Evolutionary conservation across 2,329 filamentous ascomycete genomes (phyloP).

Genomic region (Rachicladosporium sp.): DNA sequence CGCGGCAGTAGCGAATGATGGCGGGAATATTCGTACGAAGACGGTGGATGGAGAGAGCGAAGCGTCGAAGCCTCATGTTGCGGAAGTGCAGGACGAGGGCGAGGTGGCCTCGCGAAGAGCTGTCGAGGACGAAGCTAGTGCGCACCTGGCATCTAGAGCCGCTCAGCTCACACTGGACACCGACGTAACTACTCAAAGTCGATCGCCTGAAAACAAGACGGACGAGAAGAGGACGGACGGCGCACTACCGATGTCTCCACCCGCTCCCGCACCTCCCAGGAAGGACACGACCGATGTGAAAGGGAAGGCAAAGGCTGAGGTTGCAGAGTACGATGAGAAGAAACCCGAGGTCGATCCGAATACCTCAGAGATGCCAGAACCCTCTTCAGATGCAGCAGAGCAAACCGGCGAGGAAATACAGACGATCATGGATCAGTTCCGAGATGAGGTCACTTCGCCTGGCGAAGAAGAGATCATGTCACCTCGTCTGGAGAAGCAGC

Average conservation of each 20-base stretch:
- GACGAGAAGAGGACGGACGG: constrained; percentile 8
- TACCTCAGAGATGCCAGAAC: constrained; percentile 36
- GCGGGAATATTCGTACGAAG: too few species aligned
- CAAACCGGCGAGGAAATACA: constrained; percentile 64
- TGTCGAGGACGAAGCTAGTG: constrained; percentile 19
- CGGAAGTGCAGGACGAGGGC: too few species aligned
- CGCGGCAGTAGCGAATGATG: too few species aligned
- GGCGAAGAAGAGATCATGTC: constrained; percentile 77
- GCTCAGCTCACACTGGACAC: constrained; percentile 14
- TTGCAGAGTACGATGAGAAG: constrained; percentile 20
- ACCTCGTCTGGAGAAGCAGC: constrained; percentile 69
- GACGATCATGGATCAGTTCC: constrained; percentile 95
- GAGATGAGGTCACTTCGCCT: constrained; percentile 53
- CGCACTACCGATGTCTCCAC: constrained; percentile 17
- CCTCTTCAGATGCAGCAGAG: constrained; percentile 24
- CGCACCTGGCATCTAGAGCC: constrained; percentile 19
- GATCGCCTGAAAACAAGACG: not conserved
- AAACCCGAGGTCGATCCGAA: constrained; percentile 6
- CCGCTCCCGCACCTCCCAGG: constrained; percentile 20
- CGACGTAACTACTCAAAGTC: constrained; percentile 3
- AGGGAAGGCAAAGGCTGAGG: constrained; percentile 4
- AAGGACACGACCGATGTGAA: constrained; percentile 10
- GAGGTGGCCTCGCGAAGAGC: constrained; percentile 3
- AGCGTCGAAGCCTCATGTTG: too few species aligned
- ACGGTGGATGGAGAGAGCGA: too few species aligned